phyloP scores from a whole-genome alignment of 768 basidiomycete species.

The Baorangia bicolor region DNA sequence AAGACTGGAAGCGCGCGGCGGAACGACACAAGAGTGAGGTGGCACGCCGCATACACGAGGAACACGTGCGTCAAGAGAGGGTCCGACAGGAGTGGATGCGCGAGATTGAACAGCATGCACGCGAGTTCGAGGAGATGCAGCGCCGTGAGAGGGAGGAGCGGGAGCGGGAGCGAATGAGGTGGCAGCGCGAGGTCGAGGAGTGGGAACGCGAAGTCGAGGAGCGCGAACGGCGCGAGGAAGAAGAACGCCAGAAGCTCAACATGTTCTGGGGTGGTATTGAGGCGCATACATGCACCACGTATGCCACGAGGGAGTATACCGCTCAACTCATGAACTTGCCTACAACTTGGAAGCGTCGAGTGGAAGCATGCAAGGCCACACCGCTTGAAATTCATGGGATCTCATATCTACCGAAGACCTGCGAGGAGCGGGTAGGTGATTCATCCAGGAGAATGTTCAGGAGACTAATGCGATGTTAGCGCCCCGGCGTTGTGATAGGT shows the following conservation, averaged over 20 bases:
- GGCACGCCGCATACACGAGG: neutral
- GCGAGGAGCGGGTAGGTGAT: conserved; percentile 22
- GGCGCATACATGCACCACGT: conserved; percentile 25
- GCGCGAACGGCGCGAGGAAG: conserved; percentile 17
- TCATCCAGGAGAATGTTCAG: too few species aligned
- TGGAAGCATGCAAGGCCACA: conserved; percentile 24
- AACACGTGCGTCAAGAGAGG: conserved; percentile 4
- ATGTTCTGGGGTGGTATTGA: conserved; percentile 24
- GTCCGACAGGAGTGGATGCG: conserved; percentile 1
- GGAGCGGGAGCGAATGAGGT: conserved; percentile 1
- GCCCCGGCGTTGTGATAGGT: conserved; percentile 22
- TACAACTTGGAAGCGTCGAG: conserved; percentile 8
- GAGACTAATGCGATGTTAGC: neutral
- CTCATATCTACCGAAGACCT: conserved; percentile 15
- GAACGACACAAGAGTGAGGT: conserved; percentile 6
- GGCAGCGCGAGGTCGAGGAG: too few species aligned
- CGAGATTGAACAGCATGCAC: neutral
- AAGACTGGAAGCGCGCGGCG: neutral
- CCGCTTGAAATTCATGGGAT: conserved; percentile 24
- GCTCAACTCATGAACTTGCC: conserved; percentile 33
- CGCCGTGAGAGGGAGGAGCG: neutral
- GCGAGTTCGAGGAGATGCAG: conserved; percentile 5
- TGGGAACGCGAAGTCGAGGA: conserved; percentile 15
- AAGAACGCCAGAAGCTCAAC: conserved; percentile 23
- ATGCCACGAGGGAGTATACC: conserved; percentile 29